Percentiles rank a stretch among this genome's conserved stretches.
phyloP scores from a whole-genome alignment of 2,329 filamentous ascomycete species.

The Coniochaeta hoffmannii region DNA sequence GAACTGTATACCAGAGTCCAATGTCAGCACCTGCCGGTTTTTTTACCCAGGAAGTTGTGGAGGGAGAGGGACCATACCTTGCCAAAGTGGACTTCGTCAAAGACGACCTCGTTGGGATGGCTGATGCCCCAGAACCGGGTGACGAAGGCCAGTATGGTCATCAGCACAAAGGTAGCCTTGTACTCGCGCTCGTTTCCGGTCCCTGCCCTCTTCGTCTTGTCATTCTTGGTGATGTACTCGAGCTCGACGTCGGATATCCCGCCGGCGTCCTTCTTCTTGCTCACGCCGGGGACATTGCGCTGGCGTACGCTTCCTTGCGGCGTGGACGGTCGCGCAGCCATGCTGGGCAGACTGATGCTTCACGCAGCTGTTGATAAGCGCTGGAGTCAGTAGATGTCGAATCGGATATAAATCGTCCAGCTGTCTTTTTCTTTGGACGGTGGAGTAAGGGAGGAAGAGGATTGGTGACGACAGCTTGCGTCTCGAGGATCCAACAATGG shows the following conservation, averaged over 20 bases:
- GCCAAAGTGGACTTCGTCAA: conserved; percentile 98
- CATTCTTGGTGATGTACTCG: conserved; percentile 15
- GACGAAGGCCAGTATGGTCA: conserved; percentile 78
- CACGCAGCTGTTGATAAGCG: background rate
- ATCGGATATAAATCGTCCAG: background rate
- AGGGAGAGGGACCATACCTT: conserved; percentile 60
- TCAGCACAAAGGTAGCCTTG: conserved; percentile 65
- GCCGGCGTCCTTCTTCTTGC: conserved; percentile 41
- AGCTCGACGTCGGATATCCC: conserved; percentile 36
- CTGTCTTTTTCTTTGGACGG: background rate
- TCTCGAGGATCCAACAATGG: background rate
- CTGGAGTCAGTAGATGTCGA: background rate
- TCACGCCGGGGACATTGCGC: conserved; percentile 39
- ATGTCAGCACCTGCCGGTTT: conserved; percentile 10
- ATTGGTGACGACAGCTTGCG: background rate
- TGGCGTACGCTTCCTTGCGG: conserved; percentile 54
- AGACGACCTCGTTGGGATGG: conserved; percentile 94
- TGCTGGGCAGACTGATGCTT: conserved; percentile 20
- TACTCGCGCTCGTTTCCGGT: conserved; percentile 66
- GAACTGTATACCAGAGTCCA: conserved; percentile 40
- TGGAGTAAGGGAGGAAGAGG: background rate
- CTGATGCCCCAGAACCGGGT: conserved; percentile 95
- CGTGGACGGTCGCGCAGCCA: conserved; percentile 41
- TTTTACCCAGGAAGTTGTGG: background rate
- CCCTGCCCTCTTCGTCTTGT: conserved; percentile 36